Evolutionary conservation across 1,139 yeast species (phyloP).

Genomic region (Scheffersomyces cryptocercus): DNA sequence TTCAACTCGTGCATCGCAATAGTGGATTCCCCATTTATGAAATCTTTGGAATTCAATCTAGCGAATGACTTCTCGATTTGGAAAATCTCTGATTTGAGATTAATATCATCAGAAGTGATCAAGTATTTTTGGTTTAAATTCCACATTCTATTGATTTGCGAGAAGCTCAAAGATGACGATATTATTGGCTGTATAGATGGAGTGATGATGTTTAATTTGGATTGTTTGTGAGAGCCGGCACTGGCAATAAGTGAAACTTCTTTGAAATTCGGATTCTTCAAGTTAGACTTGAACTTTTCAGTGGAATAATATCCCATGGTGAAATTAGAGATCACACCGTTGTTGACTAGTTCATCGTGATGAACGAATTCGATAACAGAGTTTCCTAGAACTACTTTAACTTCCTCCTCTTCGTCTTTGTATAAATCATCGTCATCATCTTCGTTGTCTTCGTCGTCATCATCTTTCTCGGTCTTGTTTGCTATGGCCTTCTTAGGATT

Average conservation of each 20-base stretch:
- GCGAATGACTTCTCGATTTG: constrained; percentile 68
- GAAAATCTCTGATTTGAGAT: constrained; percentile 70
- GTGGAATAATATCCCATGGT: constrained; percentile 64
- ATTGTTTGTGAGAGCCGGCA: constrained; percentile 61
- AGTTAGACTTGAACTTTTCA: constrained; percentile 57
- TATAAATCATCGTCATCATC: constrained; percentile 35
- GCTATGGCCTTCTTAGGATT: constrained; percentile 2
- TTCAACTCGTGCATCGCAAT: constrained; percentile 65
- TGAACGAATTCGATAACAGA: constrained; percentile 40
- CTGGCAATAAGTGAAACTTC: constrained; percentile 71
- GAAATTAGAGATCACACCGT: constrained; percentile 76
- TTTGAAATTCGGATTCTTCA: constrained; percentile 64
- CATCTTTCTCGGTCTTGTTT: constrained; percentile 10
- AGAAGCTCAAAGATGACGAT: constrained; percentile 70
- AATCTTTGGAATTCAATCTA: constrained; percentile 62
- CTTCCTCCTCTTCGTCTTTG: constrained; percentile 17
- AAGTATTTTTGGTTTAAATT: constrained; percentile 59
- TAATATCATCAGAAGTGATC: constrained; percentile 70
- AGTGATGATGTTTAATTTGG: constrained; percentile 59
- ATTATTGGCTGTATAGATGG: constrained; percentile 68
- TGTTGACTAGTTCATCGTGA: constrained; percentile 59
- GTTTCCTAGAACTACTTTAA: constrained; percentile 24
- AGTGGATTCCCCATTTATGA: constrained; percentile 65
- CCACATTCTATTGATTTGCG: constrained; percentile 77
- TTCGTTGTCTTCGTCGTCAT: constrained; percentile 23